Base-by-base conservation (phyloP, 2,329 filamentous ascomycete species). In the Trichoderma arundinaceum region DNA sequence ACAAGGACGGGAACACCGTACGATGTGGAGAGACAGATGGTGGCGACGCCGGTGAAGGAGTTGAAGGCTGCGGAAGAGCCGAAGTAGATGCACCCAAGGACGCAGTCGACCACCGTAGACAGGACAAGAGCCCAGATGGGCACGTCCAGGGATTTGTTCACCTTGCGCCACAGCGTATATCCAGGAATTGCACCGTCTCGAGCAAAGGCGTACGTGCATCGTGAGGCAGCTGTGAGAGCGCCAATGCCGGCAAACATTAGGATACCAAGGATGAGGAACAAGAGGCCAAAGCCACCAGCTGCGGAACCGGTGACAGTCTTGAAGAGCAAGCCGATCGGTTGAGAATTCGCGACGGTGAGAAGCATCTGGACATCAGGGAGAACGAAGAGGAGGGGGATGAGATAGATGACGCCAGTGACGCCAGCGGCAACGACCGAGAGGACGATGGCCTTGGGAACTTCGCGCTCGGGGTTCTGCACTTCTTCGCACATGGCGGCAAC, bases 1-100 rank as follows among this genome's bases (percentile, higher is more conserved):
- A 94, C 88, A 10, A 92, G 77, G 63, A 94, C 92, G 0, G 91
- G 91, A 15, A 92, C 82, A 13, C 88, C 90, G 75, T 94, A 94
- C 0, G 89, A 92, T 4, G 88, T 87, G 0, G 87, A 90, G 0
- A 94, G 84, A 69, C 90, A 92, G 74, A 94, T 92, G 4, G 90
- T 93, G 1, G 90, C 91, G 1, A 92, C 90, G 33, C 90, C 90
- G 0, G 90, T 93, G 76, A 94, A 93, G 9, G 87, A 89, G 80
- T 90, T 90, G 80, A 94, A 94, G 0, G 91, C 91, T 0, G 90
- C 89, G 0, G 86, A 85, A 1, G 88, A 91, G 9, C 91, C 91
- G 69, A 94, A 92, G 79, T 92, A 94, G 76, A 94, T 92, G 69
- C 91, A 82, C 0, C 90, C 91, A 0, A 94, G 82, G 10, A 93